phyloP scores from a whole-genome alignment of 2,329 filamentous ascomycete species.

The Ophiostoma montium region DNA sequence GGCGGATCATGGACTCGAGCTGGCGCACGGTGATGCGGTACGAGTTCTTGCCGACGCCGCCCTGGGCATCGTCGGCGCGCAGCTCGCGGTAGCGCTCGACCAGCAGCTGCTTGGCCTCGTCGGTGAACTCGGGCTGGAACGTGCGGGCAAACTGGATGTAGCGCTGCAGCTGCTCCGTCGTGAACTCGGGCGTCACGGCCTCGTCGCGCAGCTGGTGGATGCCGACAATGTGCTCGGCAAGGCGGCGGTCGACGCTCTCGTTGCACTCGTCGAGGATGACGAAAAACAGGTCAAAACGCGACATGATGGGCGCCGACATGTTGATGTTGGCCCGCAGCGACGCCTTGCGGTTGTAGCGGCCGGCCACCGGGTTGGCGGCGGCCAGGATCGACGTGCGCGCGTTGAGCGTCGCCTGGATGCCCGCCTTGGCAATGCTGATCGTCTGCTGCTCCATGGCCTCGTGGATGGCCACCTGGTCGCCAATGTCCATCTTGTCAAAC shows the following conservation, averaged over 20 bases:
- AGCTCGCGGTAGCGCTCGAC: slow-evolving; percentile 95
- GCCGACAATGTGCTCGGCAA: slow-evolving; percentile 87
- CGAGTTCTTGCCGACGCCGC: slow-evolving; percentile 83
- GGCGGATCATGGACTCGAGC: slow-evolving; percentile 85
- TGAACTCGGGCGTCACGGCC: slow-evolving; percentile 84
- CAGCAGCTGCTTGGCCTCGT: slow-evolving; percentile 70
- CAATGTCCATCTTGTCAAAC: slow-evolving; percentile 99
- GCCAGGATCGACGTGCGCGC: slow-evolving; percentile 90
- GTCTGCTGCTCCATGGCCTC: slow-evolving; percentile 99
- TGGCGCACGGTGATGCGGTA: slow-evolving; percentile 97
- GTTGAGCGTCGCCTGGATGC: slow-evolving; percentile 94
- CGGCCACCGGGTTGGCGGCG: slow-evolving; percentile 88
- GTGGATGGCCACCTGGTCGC: slow-evolving; percentile 95
- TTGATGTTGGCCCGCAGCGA: slow-evolving; percentile 92
- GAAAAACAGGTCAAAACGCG: slow-evolving; percentile 96
- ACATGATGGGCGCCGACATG: slow-evolving; percentile 99
- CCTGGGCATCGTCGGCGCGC: slow-evolving; percentile 82
- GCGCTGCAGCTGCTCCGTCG: slow-evolving; percentile 87
- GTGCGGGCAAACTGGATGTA: slow-evolving; percentile 95
- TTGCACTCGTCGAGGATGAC: slow-evolving; percentile 96
- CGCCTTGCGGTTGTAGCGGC: slow-evolving; percentile 92
- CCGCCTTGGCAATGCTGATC: slow-evolving; percentile 95
- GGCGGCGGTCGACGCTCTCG: slow-evolving; percentile 74
- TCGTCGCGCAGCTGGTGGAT: slow-evolving; percentile 88
- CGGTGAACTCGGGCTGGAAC: slow-evolving; percentile 84